Percentiles rank a stretch among this genome's conserved stretches.
These are phyloP conservation scores for Erodium maritimum DNA, from an alignment of 345 rosid species.

Conservation along the genomic window DNA sequence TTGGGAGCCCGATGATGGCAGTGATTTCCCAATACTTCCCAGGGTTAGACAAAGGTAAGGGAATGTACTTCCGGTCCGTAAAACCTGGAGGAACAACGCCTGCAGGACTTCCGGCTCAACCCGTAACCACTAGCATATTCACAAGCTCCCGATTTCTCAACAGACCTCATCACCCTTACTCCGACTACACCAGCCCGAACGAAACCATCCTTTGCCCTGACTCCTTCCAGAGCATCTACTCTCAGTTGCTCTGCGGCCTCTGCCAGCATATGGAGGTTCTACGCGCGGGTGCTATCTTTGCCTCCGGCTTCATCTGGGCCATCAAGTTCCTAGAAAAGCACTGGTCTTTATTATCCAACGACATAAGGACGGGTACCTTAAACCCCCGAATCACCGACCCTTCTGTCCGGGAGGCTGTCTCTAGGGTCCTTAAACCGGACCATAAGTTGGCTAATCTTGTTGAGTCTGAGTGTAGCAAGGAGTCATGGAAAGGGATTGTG, in stretches of 20 bases:
- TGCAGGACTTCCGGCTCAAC: conserved; percentile 72
- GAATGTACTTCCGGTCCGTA: conserved; percentile 61
- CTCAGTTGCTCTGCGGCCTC: conserved; percentile 74
- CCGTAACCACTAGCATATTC: conserved; percentile 87
- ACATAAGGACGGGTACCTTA: no score
- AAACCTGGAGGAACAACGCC: conserved; percentile 77
- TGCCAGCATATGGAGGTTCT: conserved; percentile 54
- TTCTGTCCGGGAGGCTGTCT: no score
- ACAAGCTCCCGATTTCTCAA: conserved; percentile 71
- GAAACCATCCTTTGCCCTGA: no score
- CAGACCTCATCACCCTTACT: no score
- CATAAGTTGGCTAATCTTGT: no score
- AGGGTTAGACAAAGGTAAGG: conserved; percentile 81
- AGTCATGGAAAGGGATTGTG: no score
- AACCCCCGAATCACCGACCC: no score
- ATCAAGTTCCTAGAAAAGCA: conserved; percentile 62
- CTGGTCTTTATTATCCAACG: no score
- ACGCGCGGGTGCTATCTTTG: conserved; percentile 79
- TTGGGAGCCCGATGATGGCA: conserved; percentile 82
- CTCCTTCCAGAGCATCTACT: no score
- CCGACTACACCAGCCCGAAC: no score
- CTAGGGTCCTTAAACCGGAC: no score
- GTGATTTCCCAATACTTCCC: conserved; percentile 87
- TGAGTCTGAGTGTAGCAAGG: no score
- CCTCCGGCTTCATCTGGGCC: conserved; percentile 79